Conservation (phyloP, 176 grass and related monocot genomes). For the Cenchrus purpureus region DNA sequence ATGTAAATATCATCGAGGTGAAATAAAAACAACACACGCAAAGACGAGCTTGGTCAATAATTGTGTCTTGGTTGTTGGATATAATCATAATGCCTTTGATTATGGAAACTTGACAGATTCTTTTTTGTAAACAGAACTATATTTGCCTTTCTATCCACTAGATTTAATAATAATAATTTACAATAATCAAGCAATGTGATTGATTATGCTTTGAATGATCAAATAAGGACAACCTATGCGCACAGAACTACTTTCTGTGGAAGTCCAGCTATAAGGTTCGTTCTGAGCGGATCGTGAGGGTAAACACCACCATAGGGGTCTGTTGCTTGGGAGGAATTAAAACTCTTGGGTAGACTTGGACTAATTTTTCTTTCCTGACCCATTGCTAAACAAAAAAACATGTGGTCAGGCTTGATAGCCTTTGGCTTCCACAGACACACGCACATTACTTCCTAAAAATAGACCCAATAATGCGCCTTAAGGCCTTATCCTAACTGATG, state of each 20-base stretch:
- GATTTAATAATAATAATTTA: neutral
- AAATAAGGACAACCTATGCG: neutral
- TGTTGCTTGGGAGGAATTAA: neutral
- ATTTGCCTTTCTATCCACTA: neutral
- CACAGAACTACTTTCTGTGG: neutral
- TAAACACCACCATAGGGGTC: neutral
- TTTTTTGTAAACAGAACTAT: neutral
- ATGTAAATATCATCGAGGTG: neutral
- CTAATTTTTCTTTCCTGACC: neutral
- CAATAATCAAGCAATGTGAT: neutral
- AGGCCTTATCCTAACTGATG: neutral
- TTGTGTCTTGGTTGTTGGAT: constrained; percentile 18
- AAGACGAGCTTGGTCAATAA: neutral
- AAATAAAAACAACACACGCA: neutral
- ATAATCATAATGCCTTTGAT: neutral
- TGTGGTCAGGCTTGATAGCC: neutral
- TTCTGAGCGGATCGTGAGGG: neutral
- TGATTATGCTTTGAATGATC: neutral
- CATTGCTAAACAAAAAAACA: neutral
- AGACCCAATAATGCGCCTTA: neutral
- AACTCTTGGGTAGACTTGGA: neutral
- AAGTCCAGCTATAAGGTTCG: neutral
- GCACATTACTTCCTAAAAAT: neutral
- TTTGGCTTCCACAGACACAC: neutral
- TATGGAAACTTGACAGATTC: constrained; percentile 3